phyloP scores from a whole-genome alignment of 805 yeast species.

The Candida koratica region DNA sequence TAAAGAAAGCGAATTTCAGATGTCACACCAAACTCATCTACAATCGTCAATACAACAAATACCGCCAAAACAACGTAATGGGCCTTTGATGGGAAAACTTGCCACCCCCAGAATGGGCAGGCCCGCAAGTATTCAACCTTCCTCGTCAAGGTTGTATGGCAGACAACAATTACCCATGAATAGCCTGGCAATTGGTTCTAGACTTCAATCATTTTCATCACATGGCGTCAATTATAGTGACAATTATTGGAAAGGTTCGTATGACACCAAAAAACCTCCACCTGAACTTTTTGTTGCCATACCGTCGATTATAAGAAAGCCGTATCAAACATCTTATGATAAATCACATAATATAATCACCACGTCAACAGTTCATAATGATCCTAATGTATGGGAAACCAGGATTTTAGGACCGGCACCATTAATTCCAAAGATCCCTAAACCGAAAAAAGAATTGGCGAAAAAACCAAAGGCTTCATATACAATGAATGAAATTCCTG shows the following conservation, averaged over 20 bases:
- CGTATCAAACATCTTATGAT: constrained; percentile 9
- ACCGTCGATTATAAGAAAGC: constrained; percentile 11
- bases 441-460: constrained; percentile 22
- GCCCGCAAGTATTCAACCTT: constrained; percentile 44
- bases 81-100: constrained; percentile 33
- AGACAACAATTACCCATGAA: constrained; percentile 12
- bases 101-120: constrained; percentile 41
- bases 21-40: neutral
- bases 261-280: constrained; percentile 26
- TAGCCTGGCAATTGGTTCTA: constrained; percentile 18
- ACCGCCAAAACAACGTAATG: constrained; percentile 12
- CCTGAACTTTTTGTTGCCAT: constrained; percentile 23
- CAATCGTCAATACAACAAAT: constrained; percentile 1
- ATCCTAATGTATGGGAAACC: constrained; percentile 28
- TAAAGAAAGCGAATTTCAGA: neutral
- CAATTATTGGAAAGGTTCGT: constrained; percentile 14
- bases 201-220: constrained; percentile 19
- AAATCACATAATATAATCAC: constrained; percentile 10
- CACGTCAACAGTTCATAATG: constrained; percentile 1
- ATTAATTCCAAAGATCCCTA: constrained; percentile 31
- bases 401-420: constrained; percentile 29
- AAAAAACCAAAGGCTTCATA: constrained; percentile 58
- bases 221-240: constrained; percentile 7
- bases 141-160: constrained; percentile 36
- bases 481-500: constrained; percentile 82